Conservation (phyloP, 768 basidiomycete species). For the Boletus speciosus region DNA sequence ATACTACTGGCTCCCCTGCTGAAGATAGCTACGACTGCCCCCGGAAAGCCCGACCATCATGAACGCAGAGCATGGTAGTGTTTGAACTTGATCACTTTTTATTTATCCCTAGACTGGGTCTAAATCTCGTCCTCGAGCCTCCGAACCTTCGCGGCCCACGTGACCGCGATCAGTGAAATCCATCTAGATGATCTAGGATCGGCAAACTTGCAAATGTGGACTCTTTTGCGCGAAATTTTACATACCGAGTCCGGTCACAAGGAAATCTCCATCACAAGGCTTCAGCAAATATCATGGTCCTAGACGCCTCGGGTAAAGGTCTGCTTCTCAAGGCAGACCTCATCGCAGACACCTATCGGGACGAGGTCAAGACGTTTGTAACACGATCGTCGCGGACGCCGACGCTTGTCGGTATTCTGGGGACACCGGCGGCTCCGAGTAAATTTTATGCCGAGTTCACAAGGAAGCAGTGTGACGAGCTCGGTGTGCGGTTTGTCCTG, state of each 20-base stretch:
- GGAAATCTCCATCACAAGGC: background rate
- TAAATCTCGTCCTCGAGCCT: background rate
- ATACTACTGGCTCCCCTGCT: background rate
- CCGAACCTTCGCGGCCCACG: constrained; percentile 5
- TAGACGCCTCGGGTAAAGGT: constrained; percentile 52
- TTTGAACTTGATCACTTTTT: background rate
- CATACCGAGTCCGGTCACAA: background rate
- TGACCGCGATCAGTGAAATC: constrained; percentile 2
- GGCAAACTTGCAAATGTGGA: background rate
- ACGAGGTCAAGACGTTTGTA: constrained; percentile 58
- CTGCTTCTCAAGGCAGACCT: constrained; percentile 76
- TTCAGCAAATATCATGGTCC: constrained; percentile 1
- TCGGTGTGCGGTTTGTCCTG: constrained; percentile 86
- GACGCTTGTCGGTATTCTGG: constrained; percentile 87
- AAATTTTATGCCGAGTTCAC: constrained; percentile 89
- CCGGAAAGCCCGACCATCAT: background rate
- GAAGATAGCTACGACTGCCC: background rate
- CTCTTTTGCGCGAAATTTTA: background rate
- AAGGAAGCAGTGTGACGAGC: constrained; percentile 79
- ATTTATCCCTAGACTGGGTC: background rate
- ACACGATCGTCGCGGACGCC: constrained; percentile 43
- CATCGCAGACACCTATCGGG: constrained; percentile 66
- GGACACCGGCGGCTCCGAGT: constrained; percentile 78
- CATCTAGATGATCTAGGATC: background rate
- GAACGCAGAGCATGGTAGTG: background rate